Conservation (phyloP, 305 asterid species). For the Ilex paraguariensis region DNA sequence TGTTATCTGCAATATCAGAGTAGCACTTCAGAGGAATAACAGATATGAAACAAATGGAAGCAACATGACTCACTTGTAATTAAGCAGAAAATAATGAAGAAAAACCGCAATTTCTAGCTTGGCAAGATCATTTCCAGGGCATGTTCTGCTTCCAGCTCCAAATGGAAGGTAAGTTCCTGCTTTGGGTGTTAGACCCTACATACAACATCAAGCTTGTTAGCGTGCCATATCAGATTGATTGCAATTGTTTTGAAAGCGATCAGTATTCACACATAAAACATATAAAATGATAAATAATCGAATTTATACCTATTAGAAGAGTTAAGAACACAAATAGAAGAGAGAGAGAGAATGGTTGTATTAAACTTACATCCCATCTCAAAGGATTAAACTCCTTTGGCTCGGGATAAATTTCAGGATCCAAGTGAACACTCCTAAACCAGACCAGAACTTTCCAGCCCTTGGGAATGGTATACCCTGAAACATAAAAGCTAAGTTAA, state of each 20-base stretch:
- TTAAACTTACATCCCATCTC: slow-evolving; percentile 85
- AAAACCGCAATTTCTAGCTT: slow-evolving; percentile 65
- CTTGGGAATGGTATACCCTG: slow-evolving; percentile 75
- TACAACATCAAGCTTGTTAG: neutral
- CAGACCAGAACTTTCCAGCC: slow-evolving; percentile 91
- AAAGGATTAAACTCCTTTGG: slow-evolving; percentile 78
- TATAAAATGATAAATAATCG: too few relatives aligned
- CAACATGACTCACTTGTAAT: slow-evolving; percentile 46
- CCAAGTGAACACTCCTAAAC: slow-evolving; percentile 75
- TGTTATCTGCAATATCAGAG: too few relatives aligned
- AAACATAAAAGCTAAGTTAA: neutral
- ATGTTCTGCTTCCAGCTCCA: slow-evolving; percentile 74
- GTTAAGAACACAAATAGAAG: too few relatives aligned
- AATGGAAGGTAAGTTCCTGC: slow-evolving; percentile 70
- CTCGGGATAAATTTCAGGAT: slow-evolving; percentile 51
- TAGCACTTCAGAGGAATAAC: too few relatives aligned
- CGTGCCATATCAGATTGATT: too few relatives aligned
- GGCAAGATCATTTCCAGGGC: slow-evolving; percentile 93
- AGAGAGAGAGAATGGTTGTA: neutral
- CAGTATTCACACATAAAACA: too few relatives aligned
- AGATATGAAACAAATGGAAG: too few relatives aligned
- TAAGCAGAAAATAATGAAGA: slow-evolving; percentile 68
- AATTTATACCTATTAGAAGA: too few relatives aligned
- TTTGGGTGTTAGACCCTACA: slow-evolving; percentile 43
- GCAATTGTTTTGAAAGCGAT: too few relatives aligned